phyloP scores from a whole-genome alignment of 2,329 filamentous ascomycete genomes.

The Helotiales sp. region DNA sequence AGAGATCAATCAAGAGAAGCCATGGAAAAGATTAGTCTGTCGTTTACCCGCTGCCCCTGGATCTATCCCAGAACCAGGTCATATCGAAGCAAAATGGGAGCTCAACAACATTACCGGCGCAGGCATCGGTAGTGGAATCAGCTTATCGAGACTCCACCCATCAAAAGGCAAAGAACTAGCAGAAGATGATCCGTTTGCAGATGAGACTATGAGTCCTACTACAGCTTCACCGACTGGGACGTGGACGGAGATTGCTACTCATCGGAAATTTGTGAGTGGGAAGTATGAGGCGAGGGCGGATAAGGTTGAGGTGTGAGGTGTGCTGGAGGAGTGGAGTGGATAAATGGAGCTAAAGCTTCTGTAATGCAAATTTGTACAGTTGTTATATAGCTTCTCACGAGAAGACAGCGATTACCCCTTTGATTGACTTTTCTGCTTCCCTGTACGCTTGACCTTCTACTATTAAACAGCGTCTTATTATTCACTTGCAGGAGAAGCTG shows the following conservation, averaged over 20 bases:
- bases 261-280: slow-evolving; percentile 70
- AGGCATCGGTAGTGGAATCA: slow-evolving; percentile 62
- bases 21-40: slow-evolving; percentile 75
- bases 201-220: slow-evolving; percentile 42
- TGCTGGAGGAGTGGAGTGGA: background rate
- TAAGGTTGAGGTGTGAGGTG: background rate
- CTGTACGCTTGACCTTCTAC: too few species aligned
- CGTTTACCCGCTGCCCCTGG: slow-evolving; percentile 74
- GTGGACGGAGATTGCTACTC: slow-evolving; percentile 68
- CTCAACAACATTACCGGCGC: slow-evolving; percentile 38
- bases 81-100: slow-evolving; percentile 84
- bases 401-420: background rate
- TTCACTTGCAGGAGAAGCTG: too few species aligned
- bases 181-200: slow-evolving; percentile 66
- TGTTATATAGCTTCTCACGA: background rate
- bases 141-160: slow-evolving; percentile 56
- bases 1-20: slow-evolving; percentile 51
- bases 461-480: too few species aligned
- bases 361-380: slow-evolving; percentile 9
- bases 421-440: background rate
- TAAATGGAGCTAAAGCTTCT: slow-evolving; percentile 4
- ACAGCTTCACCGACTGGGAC: slow-evolving; percentile 37
- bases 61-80: slow-evolving; percentile 68
- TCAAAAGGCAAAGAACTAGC: slow-evolving; percentile 51
- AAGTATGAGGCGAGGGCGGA: slow-evolving; percentile 62